Base-by-base conservation (phyloP, 805 yeast genomes). In the Saccharomycodes ludwigii region DNA sequence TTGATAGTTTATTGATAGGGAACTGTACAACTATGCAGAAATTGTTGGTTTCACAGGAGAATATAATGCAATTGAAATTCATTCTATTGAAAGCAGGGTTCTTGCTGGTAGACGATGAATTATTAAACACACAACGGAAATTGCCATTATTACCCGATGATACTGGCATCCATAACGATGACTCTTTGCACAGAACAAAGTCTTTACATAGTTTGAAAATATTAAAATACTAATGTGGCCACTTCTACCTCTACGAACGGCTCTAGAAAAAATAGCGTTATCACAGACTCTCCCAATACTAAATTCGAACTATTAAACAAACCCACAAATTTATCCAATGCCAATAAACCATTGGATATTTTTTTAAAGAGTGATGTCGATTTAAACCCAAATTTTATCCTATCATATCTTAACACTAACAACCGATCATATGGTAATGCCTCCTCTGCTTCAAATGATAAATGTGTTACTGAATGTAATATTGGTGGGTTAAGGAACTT, bases 11-110 rank as follows among this genome's bases (percentile, higher is more conserved):
- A 1, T 52, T 61, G 8, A 45, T 52, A 30, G 54, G 55, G 18
- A 59, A 56, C 37, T 60, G 54, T 5, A 47, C 55, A 1, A 36
- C 49, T 4, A 40, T 56, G 1, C 57, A 57, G 34, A 40, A 46
- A 9, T 63, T 62, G 40, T 46, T 67, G 50, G 44, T 65, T 9
- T 65, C 65, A 21, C 40, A 46, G 9, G 69, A 65, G 41, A 63
- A 62, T 40, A 36, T 59, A 4, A 58, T 58, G 36, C 68, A 65
- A 40, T 50, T 61, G n/a, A 58, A 56, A 32, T 58, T 65, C 31
- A 41, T 51, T 26, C 38, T 65, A 9, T 36, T 65, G 13, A 51
- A 59, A 19, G 40, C 36, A n/a, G 47, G 49, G 3, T 52, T 50
- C 29, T 47, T 43, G 24, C 29, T 51, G 21, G 29, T 52, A n/a